phyloP scores from a whole-genome alignment of 306 rosid genomes.

The Rosa multiflora region DNA sequence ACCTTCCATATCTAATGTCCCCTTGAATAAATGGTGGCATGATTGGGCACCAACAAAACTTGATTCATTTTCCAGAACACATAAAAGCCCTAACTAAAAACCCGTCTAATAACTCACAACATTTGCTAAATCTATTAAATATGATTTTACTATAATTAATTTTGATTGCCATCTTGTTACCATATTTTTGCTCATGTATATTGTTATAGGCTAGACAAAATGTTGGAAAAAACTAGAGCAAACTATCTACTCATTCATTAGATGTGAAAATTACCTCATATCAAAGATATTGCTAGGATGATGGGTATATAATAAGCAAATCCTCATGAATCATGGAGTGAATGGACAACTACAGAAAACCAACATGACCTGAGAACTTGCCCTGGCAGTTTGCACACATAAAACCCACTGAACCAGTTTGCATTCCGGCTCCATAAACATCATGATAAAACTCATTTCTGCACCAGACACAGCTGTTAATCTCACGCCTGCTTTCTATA shows the following conservation, averaged over 20 bases:
- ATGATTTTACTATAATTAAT: not conserved
- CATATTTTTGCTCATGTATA: not conserved
- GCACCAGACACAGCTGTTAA: constrained; percentile 35
- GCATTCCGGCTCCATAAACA: constrained; percentile 17
- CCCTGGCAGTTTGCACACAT: constrained; percentile 42
- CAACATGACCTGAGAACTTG: constrained; percentile 30
- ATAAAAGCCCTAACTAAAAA: not conserved
- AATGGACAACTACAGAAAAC: constrained; percentile 39
- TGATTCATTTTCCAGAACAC: not conserved
- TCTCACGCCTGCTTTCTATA: constrained; percentile 15
- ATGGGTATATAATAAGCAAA: constrained; percentile 41
- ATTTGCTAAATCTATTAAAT: not conserved
- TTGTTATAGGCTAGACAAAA: not conserved
- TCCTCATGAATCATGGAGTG: constrained; percentile 24
- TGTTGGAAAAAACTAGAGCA: not conserved
- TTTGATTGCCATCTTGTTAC: not conserved
- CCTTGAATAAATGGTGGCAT: not conserved
- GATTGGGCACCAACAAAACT: not conserved
- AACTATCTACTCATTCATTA: not conserved
- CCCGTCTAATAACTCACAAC: not conserved
- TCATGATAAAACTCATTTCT: constrained; percentile 29
- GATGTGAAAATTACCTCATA: constrained; percentile 42
- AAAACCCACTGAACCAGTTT: constrained; percentile 33
- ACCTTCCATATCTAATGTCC: not conserved
- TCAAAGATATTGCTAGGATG: constrained; percentile 33